A percentile compares a stretch with the other conserved stretches of the same genome.
These are phyloP conservation scores for Erigeron canadensis DNA, from an alignment of 129 eudicot genomes.

Conservation along the genomic window DNA sequence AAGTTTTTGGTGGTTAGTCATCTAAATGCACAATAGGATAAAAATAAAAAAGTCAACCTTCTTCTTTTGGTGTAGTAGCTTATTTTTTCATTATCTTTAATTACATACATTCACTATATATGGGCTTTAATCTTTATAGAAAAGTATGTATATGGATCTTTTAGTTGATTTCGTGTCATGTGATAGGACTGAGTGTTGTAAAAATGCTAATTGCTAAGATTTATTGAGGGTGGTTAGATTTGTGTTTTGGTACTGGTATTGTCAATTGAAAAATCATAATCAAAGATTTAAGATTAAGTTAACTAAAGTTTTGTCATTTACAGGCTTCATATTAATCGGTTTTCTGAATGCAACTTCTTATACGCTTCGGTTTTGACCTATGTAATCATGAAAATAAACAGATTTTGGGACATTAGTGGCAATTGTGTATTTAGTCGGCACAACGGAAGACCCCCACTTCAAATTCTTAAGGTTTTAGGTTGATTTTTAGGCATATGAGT, in stretches of 20 bases:
- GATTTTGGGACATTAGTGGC: neutral
- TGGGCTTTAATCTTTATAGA: conserved; percentile 5
- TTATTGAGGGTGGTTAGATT: neutral
- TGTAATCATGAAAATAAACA: neutral
- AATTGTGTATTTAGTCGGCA: neutral
- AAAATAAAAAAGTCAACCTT: conserved; percentile 18
- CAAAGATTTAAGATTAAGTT: neutral
- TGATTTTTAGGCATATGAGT: no score
- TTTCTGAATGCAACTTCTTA: no score
- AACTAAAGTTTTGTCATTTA: no score
- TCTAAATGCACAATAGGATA: conserved; percentile 10
- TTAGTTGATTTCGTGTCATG: neutral
- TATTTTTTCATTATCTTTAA: no score
- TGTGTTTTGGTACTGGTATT: neutral
- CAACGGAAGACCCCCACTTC: conserved; percentile 1
- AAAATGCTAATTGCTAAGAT: neutral
- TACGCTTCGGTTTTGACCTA: no score
- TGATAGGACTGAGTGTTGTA: conserved; percentile 1
- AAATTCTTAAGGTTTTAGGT: no score
- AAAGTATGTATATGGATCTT: conserved; percentile 7
- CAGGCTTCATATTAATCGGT: no score
- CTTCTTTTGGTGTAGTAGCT: neutral
- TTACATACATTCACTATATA: neutral
- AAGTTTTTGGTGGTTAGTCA: neutral
- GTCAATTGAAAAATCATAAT: neutral